A percentile compares a stretch with the other conserved stretches of the same genome.
Conservation (phyloP, 306 rosid species). For the Lagenaria siceraria region DNA sequence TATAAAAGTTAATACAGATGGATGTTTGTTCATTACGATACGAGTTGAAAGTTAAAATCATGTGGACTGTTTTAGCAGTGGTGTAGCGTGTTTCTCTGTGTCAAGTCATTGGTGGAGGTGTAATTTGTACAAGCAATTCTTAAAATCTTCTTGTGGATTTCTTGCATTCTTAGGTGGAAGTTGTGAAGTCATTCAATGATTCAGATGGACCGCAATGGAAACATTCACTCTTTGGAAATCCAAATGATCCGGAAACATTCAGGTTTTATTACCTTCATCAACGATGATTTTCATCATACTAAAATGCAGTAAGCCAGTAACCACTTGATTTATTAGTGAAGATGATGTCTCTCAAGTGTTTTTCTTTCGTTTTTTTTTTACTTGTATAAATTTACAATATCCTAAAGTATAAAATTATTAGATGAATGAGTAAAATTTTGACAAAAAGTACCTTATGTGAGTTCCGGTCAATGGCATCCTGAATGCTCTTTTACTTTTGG, state of each 20-base stretch:
- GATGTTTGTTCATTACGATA: neutral
- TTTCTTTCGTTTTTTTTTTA: neutral
- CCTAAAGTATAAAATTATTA: neutral
- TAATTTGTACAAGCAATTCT: slow-evolving; percentile 24
- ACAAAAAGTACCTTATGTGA: neutral
- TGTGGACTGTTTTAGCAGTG: neutral
- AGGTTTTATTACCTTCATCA: slow-evolving; percentile 30
- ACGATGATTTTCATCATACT: neutral
- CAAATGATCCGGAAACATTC: slow-evolving; percentile 86
- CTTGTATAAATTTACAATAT: neutral
- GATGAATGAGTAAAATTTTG: neutral
- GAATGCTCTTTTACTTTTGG: neutral
- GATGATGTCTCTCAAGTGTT: neutral
- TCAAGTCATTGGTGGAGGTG: neutral
- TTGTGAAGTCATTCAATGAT: slow-evolving; percentile 75
- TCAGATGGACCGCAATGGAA: slow-evolving; percentile 89
- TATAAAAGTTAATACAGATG: neutral
- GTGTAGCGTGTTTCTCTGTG: neutral
- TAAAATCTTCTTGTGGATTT: slow-evolving; percentile 11
- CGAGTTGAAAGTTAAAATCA: neutral
- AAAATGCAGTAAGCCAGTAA: neutral
- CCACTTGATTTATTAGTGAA: neutral
- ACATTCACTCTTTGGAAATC: slow-evolving; percentile 91
- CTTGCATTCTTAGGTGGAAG: slow-evolving; percentile 59
- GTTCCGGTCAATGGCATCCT: neutral